phyloP scores from a whole-genome alignment of 257 asterid genomes.

The Solanum ahanhuiri region DNA sequence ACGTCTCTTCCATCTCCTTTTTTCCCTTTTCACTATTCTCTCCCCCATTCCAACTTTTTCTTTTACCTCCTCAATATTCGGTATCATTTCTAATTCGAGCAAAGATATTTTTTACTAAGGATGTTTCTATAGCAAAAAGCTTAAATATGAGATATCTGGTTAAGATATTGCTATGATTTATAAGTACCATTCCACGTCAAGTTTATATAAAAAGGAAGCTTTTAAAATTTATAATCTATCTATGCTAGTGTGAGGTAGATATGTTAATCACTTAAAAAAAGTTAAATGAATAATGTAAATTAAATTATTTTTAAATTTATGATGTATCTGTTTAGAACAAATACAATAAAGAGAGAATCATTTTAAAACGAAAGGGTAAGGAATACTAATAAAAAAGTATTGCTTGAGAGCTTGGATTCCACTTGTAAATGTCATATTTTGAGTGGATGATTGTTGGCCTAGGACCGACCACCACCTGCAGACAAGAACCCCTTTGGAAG shows the following conservation, averaged over 20 bases:
- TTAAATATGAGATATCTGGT: no score
- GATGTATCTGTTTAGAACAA: neutral
- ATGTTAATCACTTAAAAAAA: neutral
- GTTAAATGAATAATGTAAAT: neutral
- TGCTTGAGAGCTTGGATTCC: neutral
- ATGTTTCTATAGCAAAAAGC: no score
- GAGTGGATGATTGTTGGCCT: neutral
- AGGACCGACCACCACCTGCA: neutral
- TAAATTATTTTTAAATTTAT: neutral
- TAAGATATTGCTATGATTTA: neutral
- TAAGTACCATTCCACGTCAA: neutral
- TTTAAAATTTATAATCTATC: no score
- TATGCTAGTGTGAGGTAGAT: neutral
- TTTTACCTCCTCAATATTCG: neutral
- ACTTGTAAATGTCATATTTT: neutral
- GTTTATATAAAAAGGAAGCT: no score
- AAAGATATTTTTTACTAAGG: no score
- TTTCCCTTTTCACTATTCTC: neutral
- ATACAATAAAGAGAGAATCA: neutral
- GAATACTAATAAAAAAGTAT: neutral
- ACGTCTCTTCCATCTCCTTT: neutral
- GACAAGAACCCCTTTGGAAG: conserved; percentile 1
- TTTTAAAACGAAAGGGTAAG: neutral
- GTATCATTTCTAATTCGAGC: no score
- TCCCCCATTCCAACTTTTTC: neutral